Percentiles rank a stretch among this genome's conserved stretches.
These are phyloP conservation scores for Pseudoneurospora amorphoporcata DNA, from an alignment of 495 filamentous ascomycete genomes.

Conservation along the genomic window DNA sequence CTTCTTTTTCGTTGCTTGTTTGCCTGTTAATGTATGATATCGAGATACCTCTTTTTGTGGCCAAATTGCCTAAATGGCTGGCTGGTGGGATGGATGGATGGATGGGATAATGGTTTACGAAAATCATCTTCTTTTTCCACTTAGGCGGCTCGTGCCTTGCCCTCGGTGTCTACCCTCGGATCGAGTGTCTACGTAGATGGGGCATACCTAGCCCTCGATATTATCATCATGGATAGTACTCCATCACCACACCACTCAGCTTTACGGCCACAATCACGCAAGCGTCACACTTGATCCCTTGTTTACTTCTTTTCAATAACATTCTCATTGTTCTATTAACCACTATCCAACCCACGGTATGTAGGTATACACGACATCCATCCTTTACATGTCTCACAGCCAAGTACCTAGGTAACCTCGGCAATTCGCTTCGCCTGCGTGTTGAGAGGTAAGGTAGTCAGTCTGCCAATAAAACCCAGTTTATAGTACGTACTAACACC, in stretches of 20 bases:
- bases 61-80: background rate
- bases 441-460: too few species aligned
- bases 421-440: too few species aligned
- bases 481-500: too few species aligned
- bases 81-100: background rate
- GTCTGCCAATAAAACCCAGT: too few species aligned
- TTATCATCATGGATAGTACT: background rate
- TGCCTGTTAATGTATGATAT: background rate
- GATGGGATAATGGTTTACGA: background rate
- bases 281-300: background rate
- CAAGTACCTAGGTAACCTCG: too few species aligned
- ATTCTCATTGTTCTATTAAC: background rate
- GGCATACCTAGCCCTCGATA: background rate
- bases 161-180: too few species aligned
- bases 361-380: background rate
- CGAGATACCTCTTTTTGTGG: background rate
- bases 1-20: background rate
- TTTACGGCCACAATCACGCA: background rate
- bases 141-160: background rate
- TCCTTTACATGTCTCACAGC: background rate
- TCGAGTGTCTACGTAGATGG: background rate
- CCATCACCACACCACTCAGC: background rate
- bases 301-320: background rate
- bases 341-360: background rate
- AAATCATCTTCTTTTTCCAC: background rate